Evolutionary conservation across 2,329 filamentous ascomycete genomes (phyloP), one percentile per base, ranked within the genome.

Genomic region (Chaetomiaceae sp.): DNA sequence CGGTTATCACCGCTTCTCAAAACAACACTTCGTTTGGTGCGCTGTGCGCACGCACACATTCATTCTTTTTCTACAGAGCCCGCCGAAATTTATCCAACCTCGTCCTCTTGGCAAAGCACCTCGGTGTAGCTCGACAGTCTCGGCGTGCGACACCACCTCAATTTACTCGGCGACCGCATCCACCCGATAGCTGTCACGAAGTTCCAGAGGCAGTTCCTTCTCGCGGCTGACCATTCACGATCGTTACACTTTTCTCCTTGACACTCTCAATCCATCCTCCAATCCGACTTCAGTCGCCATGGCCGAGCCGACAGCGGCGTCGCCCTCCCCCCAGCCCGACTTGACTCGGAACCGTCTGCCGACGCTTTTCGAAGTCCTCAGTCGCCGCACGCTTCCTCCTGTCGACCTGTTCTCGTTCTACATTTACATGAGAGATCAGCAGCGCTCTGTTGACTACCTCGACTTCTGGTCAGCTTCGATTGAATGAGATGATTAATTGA

Each of bases 371-470:
- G 95, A 99, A 71, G 93, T 99, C 50, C 75, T 99, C 55, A 96
- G 89, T 66, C 84, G 95, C 60, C 85, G 90, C 58, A 99, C 93
- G n/a, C 78, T 95, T 17, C 89, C 95, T 43, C 93, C 93, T 0
- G 92, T 99, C 51, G 95, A 99, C 65, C 77, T 99, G 10, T 99
- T 96, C 70, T 96, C 91, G 2, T 99, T 99, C 74, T 99, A 99
- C 72, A 99, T 99, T 63, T 99, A 96, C 72, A 99, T 99, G 93
- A 83, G 93, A 63, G 95, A 99, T 69, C 91, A 96, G 71, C 93
- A 99, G 70, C 84, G 91, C 67, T 96, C 92, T 7, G 93, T 99
- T 12, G 93, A 99, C 65, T 99, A 99, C 64, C 75, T 99, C 37
- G 93, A 99, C 67, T 99, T 99, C 70, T 99, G 95, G 93, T 97